Evolutionary conservation across 225 moss, liverwort and hornwort genomes (phyloP), one percentile per base, ranked within the genome.

Genomic region (Asterella californica): DNA sequence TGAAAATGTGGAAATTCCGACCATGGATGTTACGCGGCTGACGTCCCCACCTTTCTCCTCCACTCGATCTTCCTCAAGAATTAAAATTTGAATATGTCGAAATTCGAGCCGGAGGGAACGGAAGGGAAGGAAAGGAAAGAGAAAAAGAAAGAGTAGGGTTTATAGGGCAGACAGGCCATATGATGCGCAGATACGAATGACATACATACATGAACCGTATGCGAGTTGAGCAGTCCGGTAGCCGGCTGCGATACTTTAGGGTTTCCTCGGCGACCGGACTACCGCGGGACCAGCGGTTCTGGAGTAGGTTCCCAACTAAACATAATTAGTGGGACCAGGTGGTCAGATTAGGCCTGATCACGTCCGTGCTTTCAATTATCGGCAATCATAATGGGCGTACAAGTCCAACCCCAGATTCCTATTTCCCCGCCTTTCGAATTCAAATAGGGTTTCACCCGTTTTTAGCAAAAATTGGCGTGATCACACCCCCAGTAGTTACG

Each of bases 291-390:
- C 67, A 67, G 67, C 67, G 36, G 34, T 36, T 17, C 17, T 11
- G 52, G 52, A 52, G 52, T 12, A 10, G 22, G 57, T 15, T 2
- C 38, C 3, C 17, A 21, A 14, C 15, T 42, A 9, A 37, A 6
- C 69, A 70, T 70, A 70, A 70, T 70, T 70, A 70, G 69, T 70
- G 69, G 38, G 38, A 70, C 69, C 69, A 70, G 38, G 69, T 21
- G 38, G 24, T 70, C 38, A 42, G 69, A 70, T 70, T 70, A 70
- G 69, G 69, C 30, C 69, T 70, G 69, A 70, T 70, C 69, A 67
- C 42, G 37, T 70, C 69, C 69, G 42, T 70, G 69, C 37, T 70
- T 42, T 22, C 42, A 45, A 45, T 70, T 42, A 70, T 70, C 69
- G 24, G 21, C 42, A 70, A 70, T 70, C 37, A 70, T 70, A 42